Evolutionary conservation across 331 rosid species (phyloP), one percentile per base, ranked within the genome.

Genomic region (Erythrophleum ivorense): DNA sequence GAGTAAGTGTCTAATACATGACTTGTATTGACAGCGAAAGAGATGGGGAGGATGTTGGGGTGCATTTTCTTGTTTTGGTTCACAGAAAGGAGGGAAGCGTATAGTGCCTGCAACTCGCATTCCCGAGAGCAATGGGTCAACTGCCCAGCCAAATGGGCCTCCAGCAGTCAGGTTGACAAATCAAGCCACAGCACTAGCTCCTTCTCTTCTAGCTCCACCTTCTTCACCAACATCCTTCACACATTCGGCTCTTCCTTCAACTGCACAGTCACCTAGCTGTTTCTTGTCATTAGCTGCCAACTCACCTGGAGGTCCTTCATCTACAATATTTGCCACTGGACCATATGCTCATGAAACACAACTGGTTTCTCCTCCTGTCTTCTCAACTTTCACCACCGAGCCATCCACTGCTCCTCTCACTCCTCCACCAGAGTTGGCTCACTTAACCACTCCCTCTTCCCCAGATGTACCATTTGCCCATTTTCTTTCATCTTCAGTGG

Each of bases 341-440:
- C 99, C 99, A n/a, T 96, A 96, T 84, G 98, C 99, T 53, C 96
- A 96, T 19, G 99, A 96, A 80, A 87, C 97, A 36, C 99, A 94
- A 41, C 85, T 86, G 40, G 99, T 96, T 45, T 96, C 99, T 85
- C 99, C 99, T 84, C 99, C 98, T 9, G 98, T 92, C 69, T 94
- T 94, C 90, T 96, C 99, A 76, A 91, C 97, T 81, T 96, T 94
- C 86, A 96, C 98, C 73, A 96, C 99, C 7, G 99, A 96, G 84
- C 99, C 99, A 31, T 96, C 98, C 45, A 96, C 99, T 54, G 97
- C 99, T 80, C 97, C 99, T 67, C 89, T 91, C 78, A 96, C 99
- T 78, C 99, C 99, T 79, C 99, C 99, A 24, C 99, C 99, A 1
- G 99, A 96, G 85, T 86, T 96, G 86, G 99, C 99, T 80, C 99